Percentiles rank a stretch among this genome's conserved stretches.
Conservation (phyloP, 148 eudicot genomes). For the Suaeda aralocaspica region DNA sequence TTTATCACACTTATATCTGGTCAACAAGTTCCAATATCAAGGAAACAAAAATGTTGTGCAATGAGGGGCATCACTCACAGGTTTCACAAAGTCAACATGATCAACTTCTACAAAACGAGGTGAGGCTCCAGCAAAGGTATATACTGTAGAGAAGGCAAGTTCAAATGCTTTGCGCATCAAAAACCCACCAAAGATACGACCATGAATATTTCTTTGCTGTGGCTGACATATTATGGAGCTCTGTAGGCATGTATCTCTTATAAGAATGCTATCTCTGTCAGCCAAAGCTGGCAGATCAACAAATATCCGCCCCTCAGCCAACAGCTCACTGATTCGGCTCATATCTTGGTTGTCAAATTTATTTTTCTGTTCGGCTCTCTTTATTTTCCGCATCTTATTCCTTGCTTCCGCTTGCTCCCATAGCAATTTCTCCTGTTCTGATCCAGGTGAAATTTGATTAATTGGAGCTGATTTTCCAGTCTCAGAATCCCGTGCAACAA, state of each 20-base stretch:
- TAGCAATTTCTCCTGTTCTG: constrained; percentile 53
- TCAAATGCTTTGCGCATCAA: constrained; percentile 89
- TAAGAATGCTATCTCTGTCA: constrained; percentile 84
- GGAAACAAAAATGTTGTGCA: not conserved
- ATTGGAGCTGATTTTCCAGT: constrained; percentile 78
- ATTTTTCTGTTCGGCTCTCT: constrained; percentile 45
- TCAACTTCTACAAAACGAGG: constrained; percentile 88
- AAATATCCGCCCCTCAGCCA: constrained; percentile 77
- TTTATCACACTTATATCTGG: too few relatives aligned
- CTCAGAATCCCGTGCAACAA: constrained; percentile 81
- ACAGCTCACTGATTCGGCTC: constrained; percentile 48
- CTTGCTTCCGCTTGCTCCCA: constrained; percentile 88
- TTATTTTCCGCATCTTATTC: constrained; percentile 57
- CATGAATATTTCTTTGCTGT: constrained; percentile 86
- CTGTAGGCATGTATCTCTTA: constrained; percentile 69
- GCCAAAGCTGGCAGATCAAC: constrained; percentile 92
- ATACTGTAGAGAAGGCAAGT: constrained; percentile 75
- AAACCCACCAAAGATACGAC: constrained; percentile 91
- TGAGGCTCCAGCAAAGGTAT: constrained; percentile 83
- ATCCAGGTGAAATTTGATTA: constrained; percentile 63
- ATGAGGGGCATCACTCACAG: constrained; percentile 47
- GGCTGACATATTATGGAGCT: constrained; percentile 87
- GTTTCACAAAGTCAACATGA: constrained; percentile 89
- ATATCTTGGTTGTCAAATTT: constrained; percentile 38
- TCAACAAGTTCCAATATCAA: too few relatives aligned